A percentile compares a stretch with the other conserved stretches of the same genome.
phyloP scores from a whole-genome alignment of 495 filamentous ascomycete species.

The Entonaema liquescens region DNA sequence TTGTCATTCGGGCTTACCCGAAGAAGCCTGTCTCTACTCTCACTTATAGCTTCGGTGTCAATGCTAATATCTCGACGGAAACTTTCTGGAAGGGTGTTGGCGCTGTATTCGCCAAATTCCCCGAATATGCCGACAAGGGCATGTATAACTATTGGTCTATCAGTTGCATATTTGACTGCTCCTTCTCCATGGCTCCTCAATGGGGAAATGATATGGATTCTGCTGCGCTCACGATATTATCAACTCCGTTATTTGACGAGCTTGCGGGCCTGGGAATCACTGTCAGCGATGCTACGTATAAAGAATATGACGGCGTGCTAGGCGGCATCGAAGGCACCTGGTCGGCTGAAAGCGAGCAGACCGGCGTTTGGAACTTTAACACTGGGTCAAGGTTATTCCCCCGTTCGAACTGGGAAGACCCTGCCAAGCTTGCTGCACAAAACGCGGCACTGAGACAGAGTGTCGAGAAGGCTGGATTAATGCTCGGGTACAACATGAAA shows the following conservation, averaged over 20 bases:
- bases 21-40: slow-evolving; percentile 54
- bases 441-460: slow-evolving; percentile 44
- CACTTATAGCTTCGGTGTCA: slow-evolving; percentile 39
- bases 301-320: slow-evolving; percentile 27
- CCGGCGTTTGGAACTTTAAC: slow-evolving; percentile 37
- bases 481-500: slow-evolving; percentile 56
- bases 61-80: slow-evolving; percentile 48
- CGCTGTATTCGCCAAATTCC: slow-evolving; percentile 56
- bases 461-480: slow-evolving; percentile 43
- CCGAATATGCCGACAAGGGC: slow-evolving; percentile 54
- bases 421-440: slow-evolving; percentile 45
- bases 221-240: slow-evolving; percentile 41
- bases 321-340: slow-evolving; percentile 31
- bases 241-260: slow-evolving; percentile 51
- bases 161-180: slow-evolving; percentile 21
- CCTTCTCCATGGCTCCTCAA: slow-evolving; percentile 45
- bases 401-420: slow-evolving; percentile 49
- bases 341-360: slow-evolving; percentile 27
- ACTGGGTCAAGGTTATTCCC: slow-evolving; percentile 53
- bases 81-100: slow-evolving; percentile 62
- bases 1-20: slow-evolving; percentile 57
- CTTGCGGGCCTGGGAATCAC: slow-evolving; percentile 48
- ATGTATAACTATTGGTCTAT: slow-evolving; percentile 60
- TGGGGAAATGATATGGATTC: slow-evolving; percentile 43
- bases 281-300: slow-evolving; percentile 38